Evolutionary conservation across 164 flowering plant genomes (phyloP).

Genomic region (Nelumbo lutea): DNA sequence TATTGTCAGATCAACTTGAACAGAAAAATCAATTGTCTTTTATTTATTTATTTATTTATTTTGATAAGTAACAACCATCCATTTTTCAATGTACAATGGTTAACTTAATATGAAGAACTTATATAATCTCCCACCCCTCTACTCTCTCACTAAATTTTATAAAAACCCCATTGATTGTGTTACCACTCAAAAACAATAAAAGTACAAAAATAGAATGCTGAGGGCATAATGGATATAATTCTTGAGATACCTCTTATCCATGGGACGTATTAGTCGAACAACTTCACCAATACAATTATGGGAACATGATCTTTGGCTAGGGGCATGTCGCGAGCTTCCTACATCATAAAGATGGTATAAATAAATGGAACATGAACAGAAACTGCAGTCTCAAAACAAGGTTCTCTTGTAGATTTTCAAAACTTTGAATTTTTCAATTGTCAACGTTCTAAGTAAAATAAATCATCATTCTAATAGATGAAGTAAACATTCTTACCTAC

Average conservation of each 20-base stretch:
- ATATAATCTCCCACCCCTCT: too few relatives aligned
- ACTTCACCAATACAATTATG: constrained; percentile 51
- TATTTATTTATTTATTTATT: too few relatives aligned
- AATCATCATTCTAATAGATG: neutral
- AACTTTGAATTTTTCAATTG: neutral
- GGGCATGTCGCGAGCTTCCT: constrained; percentile 27
- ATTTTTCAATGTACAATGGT: too few relatives aligned
- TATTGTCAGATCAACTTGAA: too few relatives aligned
- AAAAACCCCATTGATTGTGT: too few relatives aligned
- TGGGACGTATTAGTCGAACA: constrained; percentile 32
- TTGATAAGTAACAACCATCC: too few relatives aligned
- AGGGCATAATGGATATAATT: neutral
- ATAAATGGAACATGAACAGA: neutral
- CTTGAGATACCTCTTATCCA: constrained; percentile 32
- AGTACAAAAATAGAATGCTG: too few relatives aligned
- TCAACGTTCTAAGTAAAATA: neutral
- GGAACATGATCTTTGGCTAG: constrained; percentile 12
- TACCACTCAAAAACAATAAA: neutral
- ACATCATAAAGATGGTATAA: neutral
- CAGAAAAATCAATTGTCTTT: too few relatives aligned
- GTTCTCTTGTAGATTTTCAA: neutral
- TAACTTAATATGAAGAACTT: too few relatives aligned
- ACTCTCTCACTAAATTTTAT: too few relatives aligned
- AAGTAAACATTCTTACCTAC: constrained; percentile 23
- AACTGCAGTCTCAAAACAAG: neutral